Percentiles rank a stretch among this genome's conserved stretches.
phyloP scores from a whole-genome alignment of 164 flowering plant genomes.

The Nymphaea colorata region DNA sequence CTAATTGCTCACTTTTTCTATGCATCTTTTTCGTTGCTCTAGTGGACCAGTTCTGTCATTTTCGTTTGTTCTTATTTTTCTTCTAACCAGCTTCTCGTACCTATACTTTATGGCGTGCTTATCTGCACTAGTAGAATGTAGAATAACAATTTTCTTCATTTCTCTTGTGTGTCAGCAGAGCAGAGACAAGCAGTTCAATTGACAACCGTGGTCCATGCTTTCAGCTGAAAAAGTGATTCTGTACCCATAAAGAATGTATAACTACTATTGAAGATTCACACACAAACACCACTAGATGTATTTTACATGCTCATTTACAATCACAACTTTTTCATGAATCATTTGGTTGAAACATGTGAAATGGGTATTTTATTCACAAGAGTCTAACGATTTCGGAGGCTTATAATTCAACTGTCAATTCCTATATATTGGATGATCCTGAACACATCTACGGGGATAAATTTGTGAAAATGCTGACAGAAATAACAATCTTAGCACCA shows the following conservation, averaged over 20 bases:
- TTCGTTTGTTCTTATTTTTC: not conserved
- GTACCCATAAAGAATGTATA: not conserved
- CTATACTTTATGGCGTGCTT: not conserved
- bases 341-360: not conserved
- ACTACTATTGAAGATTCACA: no score
- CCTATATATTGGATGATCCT: no score
- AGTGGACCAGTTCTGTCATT: not conserved
- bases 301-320: not conserved
- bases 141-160: conserved; percentile 3
- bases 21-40: not conserved
- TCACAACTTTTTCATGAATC: not conserved
- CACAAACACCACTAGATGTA: not conserved
- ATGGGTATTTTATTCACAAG: no score
- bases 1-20: not conserved
- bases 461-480: no score
- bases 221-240: conserved; percentile 46
- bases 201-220: conserved; percentile 21
- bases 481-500: no score
- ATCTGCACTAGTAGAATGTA: not conserved
- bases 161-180: conserved; percentile 27
- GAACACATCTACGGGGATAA: no score
- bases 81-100: not conserved
- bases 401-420: no score
- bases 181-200: conserved; percentile 24
- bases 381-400: no score